phyloP scores from a whole-genome alignment of 2,329 filamentous ascomycete species.

The Alternaria sp. region DNA sequence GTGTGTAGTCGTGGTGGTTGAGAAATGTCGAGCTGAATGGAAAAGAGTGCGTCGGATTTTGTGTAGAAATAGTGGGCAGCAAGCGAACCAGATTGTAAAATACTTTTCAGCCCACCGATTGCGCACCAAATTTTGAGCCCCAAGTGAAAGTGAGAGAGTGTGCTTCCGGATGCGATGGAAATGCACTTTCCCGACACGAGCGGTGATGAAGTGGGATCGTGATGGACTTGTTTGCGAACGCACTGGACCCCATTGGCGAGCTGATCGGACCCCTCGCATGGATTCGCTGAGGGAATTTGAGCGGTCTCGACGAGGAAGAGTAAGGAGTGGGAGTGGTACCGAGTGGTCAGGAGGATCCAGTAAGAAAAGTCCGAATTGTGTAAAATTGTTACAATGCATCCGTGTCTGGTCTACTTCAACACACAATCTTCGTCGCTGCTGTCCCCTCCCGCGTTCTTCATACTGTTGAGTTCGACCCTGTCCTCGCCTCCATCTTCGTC shows the following conservation, averaged over 20 bases:
- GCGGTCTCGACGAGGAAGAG: neutral
- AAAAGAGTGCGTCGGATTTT: neutral
- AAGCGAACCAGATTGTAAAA: constrained; percentile 5
- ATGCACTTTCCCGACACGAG: constrained; percentile 3
- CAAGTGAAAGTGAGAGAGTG: neutral
- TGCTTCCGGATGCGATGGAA: neutral
- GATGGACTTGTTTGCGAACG: neutral
- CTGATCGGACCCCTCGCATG: neutral
- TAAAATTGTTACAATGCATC: neutral
- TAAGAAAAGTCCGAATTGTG: constrained; percentile 8
- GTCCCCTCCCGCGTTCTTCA: constrained; percentile 31
- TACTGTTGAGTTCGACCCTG: constrained; percentile 42
- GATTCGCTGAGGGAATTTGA: neutral
- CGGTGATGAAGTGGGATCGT: constrained; percentile 3
- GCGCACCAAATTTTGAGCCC: neutral
- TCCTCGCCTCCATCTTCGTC: constrained; percentile 31
- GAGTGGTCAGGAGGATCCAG: constrained; percentile 6
- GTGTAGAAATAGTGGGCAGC: neutral
- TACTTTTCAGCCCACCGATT: neutral
- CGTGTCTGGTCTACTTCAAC: constrained; percentile 33
- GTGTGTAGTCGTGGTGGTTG: neutral
- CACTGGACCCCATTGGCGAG: neutral
- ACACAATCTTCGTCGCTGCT: constrained; percentile 46
- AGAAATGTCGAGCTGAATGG: neutral
- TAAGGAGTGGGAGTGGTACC: constrained; percentile 2